Base-by-base conservation (phyloP, 1,139 yeast genomes). In the Yamadazyma kanchanaburiensis region DNA sequence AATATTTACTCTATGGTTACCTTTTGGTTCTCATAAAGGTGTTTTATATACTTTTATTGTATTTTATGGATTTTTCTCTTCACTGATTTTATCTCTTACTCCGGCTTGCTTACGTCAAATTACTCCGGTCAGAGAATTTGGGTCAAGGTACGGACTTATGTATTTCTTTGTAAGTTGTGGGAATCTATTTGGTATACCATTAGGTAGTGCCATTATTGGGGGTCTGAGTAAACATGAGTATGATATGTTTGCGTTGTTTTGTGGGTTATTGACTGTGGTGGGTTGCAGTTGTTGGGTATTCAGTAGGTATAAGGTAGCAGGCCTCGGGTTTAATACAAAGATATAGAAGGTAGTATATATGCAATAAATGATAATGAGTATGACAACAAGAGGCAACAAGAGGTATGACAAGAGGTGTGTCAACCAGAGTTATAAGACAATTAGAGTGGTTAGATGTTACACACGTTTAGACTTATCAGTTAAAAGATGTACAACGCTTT, bases 141-240 rank as follows among this genome's bases (percentile, higher is more conserved):
- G 73, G n/a, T 56, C 60, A 24, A 49, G 65, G 18, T 67, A 63
- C 33, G 72, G 73, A 1, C 39, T 64, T 11, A 52, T 62, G 45
- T 60, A 62, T 44, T 55, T 60, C 22, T 50, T 62, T 34, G 56
- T 62, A n/a, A 62, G 70, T 31, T 37, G 59, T 28, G 70, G 70
- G 3, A 64, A 62, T 32, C 49, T 66, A 25, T 49, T 66, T 28
- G 71, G 70, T 11, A 55, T 67, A n/a, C 72, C 72, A 4, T 42
- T 63, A n/a, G 70, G 64, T 4, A 66, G 69, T 16, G 58, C 63
- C n/a, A 59, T 67, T 15, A 65, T 67, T 24, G 63, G 60, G 7
- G 42, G 54, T 24, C 65, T 64, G 16, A 46, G 53, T 20, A 40
- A 42, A 21, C 49, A 45, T 15, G 52, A 55, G 25, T 67, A 66